phyloP scores from a whole-genome alignment of 768 basidiomycete genomes.

The Arthromyces matolae region DNA sequence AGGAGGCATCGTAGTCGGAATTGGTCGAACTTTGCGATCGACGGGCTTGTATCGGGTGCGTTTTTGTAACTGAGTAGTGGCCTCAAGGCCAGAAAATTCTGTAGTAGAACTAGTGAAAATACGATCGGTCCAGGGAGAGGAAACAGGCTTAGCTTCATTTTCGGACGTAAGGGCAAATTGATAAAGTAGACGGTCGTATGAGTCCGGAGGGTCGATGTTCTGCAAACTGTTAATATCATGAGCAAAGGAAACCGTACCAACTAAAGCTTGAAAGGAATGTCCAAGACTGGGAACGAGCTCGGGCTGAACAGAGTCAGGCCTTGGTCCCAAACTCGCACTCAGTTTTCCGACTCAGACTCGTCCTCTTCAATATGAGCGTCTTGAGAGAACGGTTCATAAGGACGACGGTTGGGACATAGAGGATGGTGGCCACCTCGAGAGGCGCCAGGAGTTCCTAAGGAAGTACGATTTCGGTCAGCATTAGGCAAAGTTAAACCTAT shows the following conservation, averaged over 20 bases:
- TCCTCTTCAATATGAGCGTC: no score
- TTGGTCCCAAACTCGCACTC: constrained; percentile 4
- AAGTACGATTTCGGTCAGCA: constrained; percentile 9
- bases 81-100: background rate
- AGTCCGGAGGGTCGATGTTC: constrained; percentile 4
- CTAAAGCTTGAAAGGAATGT: background rate
- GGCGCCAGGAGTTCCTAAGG: constrained; percentile 6
- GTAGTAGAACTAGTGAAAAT: background rate
- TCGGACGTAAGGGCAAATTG: background rate
- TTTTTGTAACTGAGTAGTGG: constrained; percentile 17
- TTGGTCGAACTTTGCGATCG: constrained; percentile 21
- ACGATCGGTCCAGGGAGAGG: constrained; percentile 10
- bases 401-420: no score
- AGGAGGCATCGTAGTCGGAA: constrained; percentile 23
- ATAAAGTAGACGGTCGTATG: constrained; percentile 11
- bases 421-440: no score
- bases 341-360: constrained; percentile 14
- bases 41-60: constrained; percentile 19
- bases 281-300: constrained; percentile 13
- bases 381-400: no score
- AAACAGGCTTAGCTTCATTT: background rate
- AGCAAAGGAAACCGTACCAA: background rate
- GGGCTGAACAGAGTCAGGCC: no score
- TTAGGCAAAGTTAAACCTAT: constrained; percentile 5
- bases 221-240: background rate